Conservation (phyloP, 2,329 filamentous ascomycete species). For the Remersonia thermophila region DNA sequence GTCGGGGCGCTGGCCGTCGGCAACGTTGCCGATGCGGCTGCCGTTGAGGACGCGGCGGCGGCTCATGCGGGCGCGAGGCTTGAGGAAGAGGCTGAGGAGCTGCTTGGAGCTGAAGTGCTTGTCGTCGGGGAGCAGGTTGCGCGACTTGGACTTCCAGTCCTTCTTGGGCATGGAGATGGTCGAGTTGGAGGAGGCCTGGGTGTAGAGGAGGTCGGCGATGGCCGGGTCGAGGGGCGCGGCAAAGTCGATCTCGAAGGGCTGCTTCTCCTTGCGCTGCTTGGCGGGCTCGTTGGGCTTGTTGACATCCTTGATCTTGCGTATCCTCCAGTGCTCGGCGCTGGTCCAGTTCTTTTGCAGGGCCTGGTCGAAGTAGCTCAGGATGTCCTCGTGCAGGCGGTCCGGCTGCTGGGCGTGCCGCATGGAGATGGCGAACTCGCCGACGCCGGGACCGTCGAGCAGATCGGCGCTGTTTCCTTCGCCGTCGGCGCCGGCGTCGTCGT, state of each 20-base stretch:
- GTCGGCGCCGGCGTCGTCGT: conserved; percentile 44
- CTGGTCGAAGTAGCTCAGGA: conserved; percentile 96
- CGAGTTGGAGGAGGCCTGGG: conserved; percentile 65
- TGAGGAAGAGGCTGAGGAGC: conserved; percentile 79
- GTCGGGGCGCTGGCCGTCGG: conserved; percentile 25
- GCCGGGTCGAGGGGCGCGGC: conserved; percentile 57
- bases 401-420: conserved; percentile 55
- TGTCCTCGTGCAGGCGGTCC: conserved; percentile 74
- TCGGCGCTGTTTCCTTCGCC: conserved; percentile 41
- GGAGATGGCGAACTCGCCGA: conserved; percentile 66
- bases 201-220: conserved; percentile 67
- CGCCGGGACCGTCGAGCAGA: conserved; percentile 47
- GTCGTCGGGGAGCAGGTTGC: conserved; percentile 89
- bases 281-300: conserved; percentile 49
- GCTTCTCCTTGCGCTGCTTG: conserved; percentile 81
- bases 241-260: conserved; percentile 92
- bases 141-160: conserved; percentile 88
- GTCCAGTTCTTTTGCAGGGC: conserved; percentile 95
- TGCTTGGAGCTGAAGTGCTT: conserved; percentile 96
- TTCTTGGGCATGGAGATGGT: conserved; percentile 80
- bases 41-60: conserved; percentile 43
- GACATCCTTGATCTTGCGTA: conserved; percentile 76
- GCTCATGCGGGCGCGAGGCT: conserved; percentile 78
- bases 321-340: conserved; percentile 97
- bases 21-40: conserved; percentile 29